phyloP scores from a whole-genome alignment of 306 rosid species.

The Vigna angularis region DNA sequence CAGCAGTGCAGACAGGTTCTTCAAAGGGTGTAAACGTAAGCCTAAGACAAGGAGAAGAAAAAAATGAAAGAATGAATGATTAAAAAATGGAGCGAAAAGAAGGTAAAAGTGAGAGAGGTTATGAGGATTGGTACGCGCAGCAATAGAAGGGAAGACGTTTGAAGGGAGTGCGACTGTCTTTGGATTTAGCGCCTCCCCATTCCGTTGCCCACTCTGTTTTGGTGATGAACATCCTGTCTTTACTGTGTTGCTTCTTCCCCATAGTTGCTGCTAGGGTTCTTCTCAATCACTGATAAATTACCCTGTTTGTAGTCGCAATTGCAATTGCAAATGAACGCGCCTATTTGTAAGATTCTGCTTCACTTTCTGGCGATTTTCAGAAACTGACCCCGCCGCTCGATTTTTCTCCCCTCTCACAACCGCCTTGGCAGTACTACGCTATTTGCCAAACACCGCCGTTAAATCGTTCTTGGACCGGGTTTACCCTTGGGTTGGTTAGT shows the following conservation, averaged over 20 bases:
- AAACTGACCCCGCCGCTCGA: neutral
- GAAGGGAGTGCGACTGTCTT: constrained; percentile 70
- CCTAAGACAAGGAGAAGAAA: constrained; percentile 41
- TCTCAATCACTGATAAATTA: constrained; percentile 8
- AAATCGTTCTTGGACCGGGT: constrained; percentile 12
- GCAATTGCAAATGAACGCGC: neutral
- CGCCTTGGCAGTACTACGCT: constrained; percentile 7
- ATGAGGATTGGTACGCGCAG: constrained; percentile 68
- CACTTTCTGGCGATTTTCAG: constrained; percentile 27
- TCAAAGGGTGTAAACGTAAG: constrained; percentile 92
- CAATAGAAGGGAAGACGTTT: constrained; percentile 97
- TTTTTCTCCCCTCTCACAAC: constrained; percentile 6
- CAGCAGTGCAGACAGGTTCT: constrained; percentile 84
- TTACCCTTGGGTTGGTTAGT: neutral
- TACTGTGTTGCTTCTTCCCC: constrained; percentile 99
- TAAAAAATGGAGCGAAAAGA: neutral
- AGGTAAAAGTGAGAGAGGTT: neutral
- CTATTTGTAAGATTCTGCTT: neutral
- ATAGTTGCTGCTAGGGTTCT: constrained; percentile 54
- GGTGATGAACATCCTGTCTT: constrained; percentile 90
- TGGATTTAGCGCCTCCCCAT: constrained; percentile 97
- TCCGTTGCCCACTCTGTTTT: constrained; percentile 99
- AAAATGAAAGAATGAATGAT: neutral
- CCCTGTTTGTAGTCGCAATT: neutral
- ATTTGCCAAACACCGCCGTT: constrained; percentile 36